phyloP scores from a whole-genome alignment of 2,329 filamentous ascomycete genomes.

The Rutstroemia sp. region DNA sequence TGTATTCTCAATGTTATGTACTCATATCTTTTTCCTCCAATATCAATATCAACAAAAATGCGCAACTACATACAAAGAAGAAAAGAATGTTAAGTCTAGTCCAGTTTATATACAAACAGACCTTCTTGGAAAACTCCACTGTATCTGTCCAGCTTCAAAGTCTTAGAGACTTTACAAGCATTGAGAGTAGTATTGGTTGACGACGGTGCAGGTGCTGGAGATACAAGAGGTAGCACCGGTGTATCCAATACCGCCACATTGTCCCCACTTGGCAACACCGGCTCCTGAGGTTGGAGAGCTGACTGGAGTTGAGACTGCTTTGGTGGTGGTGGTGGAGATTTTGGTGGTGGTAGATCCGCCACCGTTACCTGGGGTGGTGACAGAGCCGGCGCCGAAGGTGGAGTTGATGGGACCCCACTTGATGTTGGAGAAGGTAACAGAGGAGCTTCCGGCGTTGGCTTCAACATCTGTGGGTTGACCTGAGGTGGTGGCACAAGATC shows the following conservation, averaged over 20 bases:
- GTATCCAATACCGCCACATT: slow-evolving; percentile 21
- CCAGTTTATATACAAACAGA: slow-evolving; percentile 8
- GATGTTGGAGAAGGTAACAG: slow-evolving; percentile 33
- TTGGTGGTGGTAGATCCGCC: not conserved
- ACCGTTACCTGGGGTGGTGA: not conserved
- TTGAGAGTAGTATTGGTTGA: slow-evolving; percentile 20
- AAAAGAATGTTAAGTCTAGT: slow-evolving; percentile 1
- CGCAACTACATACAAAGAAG: slow-evolving; percentile 4
- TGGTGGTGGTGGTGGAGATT: not conserved
- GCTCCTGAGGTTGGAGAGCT: not conserved
- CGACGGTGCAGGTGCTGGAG: slow-evolving; percentile 11
- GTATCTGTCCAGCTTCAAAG: not conserved
- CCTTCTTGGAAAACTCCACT: not conserved
- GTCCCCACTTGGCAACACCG: slow-evolving; percentile 11
- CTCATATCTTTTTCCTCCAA: too few species aligned
- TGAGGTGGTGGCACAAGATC: slow-evolving; percentile 44
- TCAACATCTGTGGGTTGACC: slow-evolving; percentile 46
- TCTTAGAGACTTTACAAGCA: slow-evolving; percentile 8
- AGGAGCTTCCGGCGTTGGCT: slow-evolving; percentile 37
- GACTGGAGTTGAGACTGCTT: not conserved
- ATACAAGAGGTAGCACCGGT: slow-evolving; percentile 15
- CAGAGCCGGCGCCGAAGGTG: slow-evolving; percentile 19
- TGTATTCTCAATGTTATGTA: too few species aligned
- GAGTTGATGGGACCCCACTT: slow-evolving; percentile 29
- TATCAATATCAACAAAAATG: too few species aligned